Evolutionary conservation across 345 rosid genomes (phyloP).

Genomic region (Cardiospermum halicacabum): DNA sequence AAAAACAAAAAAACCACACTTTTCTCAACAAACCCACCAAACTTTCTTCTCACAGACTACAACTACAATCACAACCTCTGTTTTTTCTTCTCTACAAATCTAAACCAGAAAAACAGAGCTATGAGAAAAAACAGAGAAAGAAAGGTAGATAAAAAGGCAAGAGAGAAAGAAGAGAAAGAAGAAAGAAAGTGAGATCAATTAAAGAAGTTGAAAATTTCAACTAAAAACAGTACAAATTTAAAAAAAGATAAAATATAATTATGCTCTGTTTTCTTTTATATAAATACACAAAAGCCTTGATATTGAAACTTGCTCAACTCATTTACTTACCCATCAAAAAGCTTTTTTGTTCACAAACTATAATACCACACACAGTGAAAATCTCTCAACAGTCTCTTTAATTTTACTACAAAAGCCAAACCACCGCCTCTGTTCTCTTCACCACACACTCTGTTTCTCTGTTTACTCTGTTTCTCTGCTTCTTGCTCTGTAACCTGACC

Average conservation of each 20-base stretch:
- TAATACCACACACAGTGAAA: too few species aligned
- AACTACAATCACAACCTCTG: too few species aligned
- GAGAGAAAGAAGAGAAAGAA: not conserved
- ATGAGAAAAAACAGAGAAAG: slow-evolving; percentile 18
- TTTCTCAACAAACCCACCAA: too few species aligned
- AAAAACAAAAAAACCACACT: too few species aligned
- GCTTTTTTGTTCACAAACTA: not conserved
- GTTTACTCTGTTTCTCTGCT: slow-evolving; percentile 1
- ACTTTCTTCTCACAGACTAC: too few species aligned
- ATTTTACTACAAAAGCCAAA: slow-evolving; percentile 17
- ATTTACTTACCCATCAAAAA: not conserved
- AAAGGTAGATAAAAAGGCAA: slow-evolving; percentile 30
- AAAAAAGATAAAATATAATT: too few species aligned
- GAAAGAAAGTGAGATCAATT: not conserved
- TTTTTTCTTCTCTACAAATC: too few species aligned
- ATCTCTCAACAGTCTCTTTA: not conserved
- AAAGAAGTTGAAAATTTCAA: slow-evolving; percentile 34
- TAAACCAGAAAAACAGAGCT: slow-evolving; percentile 8
- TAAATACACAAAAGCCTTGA: not conserved
- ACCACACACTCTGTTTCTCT: not conserved
- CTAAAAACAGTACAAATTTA: too few species aligned
- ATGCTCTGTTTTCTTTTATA: too few species aligned
- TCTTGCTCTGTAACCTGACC: not conserved
- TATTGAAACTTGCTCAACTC: too few species aligned
- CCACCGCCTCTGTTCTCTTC: slow-evolving; percentile 39